Percentiles rank a stretch among this genome's conserved stretches.
Conservation (phyloP, 176 grass and related monocot species). For the Bonia amplexicaulis region DNA sequence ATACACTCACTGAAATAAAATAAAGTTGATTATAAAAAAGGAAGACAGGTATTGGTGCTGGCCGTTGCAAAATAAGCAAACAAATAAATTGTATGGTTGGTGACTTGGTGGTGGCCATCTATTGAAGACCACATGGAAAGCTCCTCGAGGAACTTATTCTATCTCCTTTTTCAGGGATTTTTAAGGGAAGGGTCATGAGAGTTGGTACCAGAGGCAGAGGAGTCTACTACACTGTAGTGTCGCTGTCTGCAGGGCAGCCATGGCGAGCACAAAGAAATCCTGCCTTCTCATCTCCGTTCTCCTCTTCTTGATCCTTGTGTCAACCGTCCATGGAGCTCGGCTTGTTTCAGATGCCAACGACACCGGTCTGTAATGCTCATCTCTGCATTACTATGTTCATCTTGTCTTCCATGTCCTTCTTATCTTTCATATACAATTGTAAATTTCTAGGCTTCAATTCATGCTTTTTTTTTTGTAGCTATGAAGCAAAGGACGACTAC, state of each 20-base stretch:
- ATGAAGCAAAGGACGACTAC: neutral
- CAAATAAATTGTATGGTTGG: neutral
- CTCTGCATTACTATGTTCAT: neutral
- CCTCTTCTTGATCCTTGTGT: slow-evolving; percentile 12
- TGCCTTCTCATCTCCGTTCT: neutral
- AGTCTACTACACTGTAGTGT: neutral
- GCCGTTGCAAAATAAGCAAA: slow-evolving; percentile 21
- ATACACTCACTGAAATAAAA: neutral
- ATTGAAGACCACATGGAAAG: slow-evolving; percentile 29
- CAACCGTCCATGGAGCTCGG: slow-evolving; percentile 3
- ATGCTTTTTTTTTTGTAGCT: neutral
- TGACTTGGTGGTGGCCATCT: neutral
- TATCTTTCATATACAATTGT: neutral
- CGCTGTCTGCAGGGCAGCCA: neutral
- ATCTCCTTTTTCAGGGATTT: neutral
- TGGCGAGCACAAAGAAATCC: neutral
- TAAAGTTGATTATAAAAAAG: neutral
- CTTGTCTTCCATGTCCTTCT: neutral
- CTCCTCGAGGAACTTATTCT: slow-evolving; percentile 15
- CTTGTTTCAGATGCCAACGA: neutral
- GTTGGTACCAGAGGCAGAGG: neutral
- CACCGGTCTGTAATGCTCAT: neutral
- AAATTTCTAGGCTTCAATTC: neutral
- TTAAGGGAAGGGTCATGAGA: slow-evolving; percentile 4
- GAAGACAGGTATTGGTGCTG: slow-evolving; percentile 18